These are phyloP conservation scores for Wickerhamiella musiphila DNA, from an alignment of 805 yeast species.

Conservation along the genomic window DNA sequence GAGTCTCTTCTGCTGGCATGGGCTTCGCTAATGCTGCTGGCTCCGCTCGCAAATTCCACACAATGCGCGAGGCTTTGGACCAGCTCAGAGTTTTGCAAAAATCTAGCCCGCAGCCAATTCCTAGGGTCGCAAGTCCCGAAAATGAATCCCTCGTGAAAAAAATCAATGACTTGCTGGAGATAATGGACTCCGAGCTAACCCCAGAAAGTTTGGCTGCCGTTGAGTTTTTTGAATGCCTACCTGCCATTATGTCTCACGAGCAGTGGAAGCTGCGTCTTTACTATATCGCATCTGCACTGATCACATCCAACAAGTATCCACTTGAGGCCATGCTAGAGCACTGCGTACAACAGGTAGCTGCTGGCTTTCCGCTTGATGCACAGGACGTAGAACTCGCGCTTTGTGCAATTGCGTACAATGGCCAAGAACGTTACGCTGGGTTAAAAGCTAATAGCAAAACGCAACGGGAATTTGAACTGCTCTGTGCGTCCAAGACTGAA, in stretches of 20 bases:
- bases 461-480: conserved; percentile 10
- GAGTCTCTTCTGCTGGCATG: background rate
- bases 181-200: conserved; percentile 1
- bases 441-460: conserved; percentile 5
- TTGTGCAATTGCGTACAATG: conserved; percentile 17
- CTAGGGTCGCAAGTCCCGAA: background rate
- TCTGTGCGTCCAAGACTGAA: conserved; percentile 15
- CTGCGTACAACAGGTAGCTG: conserved; percentile 17
- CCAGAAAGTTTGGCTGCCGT: conserved; percentile 9
- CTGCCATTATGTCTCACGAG: conserved; percentile 9
- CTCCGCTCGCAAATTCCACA: background rate
- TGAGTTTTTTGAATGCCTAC: conserved; percentile 13
- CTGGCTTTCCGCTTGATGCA: conserved; percentile 17
- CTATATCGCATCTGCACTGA: conserved; percentile 13
- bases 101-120: too few species aligned
- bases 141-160: background rate
- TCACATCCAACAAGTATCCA: conserved; percentile 12
- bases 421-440: conserved; percentile 11
- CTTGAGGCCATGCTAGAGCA: conserved; percentile 13
- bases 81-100: background rate
- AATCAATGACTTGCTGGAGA: background rate
- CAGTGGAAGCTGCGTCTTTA: conserved; percentile 20
- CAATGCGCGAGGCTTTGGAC: too few species aligned
- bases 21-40: background rate
- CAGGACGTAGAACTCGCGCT: conserved; percentile 18